phyloP scores from a whole-genome alignment of 306 rosid genomes.

The Quercus variabilis region DNA sequence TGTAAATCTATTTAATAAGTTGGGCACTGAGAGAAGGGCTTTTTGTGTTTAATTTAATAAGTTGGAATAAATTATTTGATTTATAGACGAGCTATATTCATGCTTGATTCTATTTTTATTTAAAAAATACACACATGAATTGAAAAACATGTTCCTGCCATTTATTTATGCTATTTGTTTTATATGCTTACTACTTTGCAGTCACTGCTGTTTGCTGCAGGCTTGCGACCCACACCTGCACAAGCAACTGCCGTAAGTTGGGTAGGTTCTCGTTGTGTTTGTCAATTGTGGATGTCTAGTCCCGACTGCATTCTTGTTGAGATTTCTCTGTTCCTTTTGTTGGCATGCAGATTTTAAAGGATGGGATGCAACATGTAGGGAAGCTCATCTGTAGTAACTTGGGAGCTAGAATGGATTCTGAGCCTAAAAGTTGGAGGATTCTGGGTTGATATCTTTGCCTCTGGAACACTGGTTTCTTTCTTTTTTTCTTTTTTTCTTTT shows the following conservation, averaged over 20 bases:
- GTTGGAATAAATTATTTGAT: not conserved
- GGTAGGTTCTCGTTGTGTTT: slow-evolving; percentile 56
- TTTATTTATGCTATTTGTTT: slow-evolving; percentile 15
- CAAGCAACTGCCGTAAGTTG: slow-evolving; percentile 97
- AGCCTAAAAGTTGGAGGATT: slow-evolving; percentile 91
- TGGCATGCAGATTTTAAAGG: slow-evolving; percentile 67
- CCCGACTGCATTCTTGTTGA: slow-evolving; percentile 1
- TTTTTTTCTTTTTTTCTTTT: not conserved
- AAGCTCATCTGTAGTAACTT: slow-evolving; percentile 84
- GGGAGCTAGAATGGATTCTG: slow-evolving; percentile 99
- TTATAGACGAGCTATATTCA: not conserved
- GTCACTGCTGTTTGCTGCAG: slow-evolving; percentile 99
- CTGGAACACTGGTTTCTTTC: not conserved
- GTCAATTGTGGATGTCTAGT: slow-evolving; percentile 13
- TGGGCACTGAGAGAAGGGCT: not conserved
- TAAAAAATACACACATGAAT: slow-evolving; percentile 3
- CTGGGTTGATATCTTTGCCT: slow-evolving; percentile 51
- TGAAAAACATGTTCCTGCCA: slow-evolving; percentile 11
- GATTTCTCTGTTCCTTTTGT: not conserved
- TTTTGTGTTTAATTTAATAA: not conserved
- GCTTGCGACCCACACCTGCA: slow-evolving; percentile 95
- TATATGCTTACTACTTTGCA: slow-evolving; percentile 67
- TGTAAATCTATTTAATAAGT: not conserved
- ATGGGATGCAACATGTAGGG: slow-evolving; percentile 98
- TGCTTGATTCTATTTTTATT: not conserved